Evolutionary conservation across 352 stramenopile species (phyloP).

Genomic region (Pythium volutum): DNA sequence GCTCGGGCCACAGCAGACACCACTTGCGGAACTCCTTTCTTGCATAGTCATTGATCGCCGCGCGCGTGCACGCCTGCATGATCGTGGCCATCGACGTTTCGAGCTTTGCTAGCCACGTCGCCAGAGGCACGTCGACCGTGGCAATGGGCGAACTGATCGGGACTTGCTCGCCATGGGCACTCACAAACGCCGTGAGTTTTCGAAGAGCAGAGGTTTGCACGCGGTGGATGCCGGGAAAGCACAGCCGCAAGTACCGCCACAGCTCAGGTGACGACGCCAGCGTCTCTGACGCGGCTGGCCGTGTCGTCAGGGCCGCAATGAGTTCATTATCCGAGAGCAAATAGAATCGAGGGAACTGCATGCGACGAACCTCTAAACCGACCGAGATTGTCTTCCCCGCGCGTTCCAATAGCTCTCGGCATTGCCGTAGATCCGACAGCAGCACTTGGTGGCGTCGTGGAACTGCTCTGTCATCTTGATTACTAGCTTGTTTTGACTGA

Average conservation of each 20-base stretch:
- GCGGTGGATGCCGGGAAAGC: constrained; percentile 55
- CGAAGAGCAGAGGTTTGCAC: constrained; percentile 42
- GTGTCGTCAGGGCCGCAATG: constrained; percentile 37
- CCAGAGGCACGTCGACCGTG: constrained; percentile 36
- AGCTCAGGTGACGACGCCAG: constrained; percentile 25
- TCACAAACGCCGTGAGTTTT: constrained; percentile 61
- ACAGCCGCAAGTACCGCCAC: constrained; percentile 43
- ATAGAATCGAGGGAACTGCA: constrained; percentile 63
- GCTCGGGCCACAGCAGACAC: constrained; percentile 75
- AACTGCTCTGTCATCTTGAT: neutral
- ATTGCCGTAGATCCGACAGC: constrained; percentile 36
- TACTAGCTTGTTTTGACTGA: neutral
- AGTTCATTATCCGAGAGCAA: constrained; percentile 65
- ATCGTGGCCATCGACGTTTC: constrained; percentile 62
- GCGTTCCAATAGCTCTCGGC: constrained; percentile 42
- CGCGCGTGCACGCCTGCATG: constrained; percentile 61
- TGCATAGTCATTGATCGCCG: constrained; percentile 53
- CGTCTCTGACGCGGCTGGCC: constrained; percentile 3
- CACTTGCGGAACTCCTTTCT: constrained; percentile 84
- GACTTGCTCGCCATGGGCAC: constrained; percentile 48
- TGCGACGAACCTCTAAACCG: constrained; percentile 48
- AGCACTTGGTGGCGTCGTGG: constrained; percentile 13
- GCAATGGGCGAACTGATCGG: constrained; percentile 51
- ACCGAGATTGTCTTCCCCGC: constrained; percentile 39
- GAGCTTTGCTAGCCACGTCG: constrained; percentile 55